Conservation (phyloP, 2,329 filamentous ascomycete species). For the Metarhizium robertsii region DNA sequence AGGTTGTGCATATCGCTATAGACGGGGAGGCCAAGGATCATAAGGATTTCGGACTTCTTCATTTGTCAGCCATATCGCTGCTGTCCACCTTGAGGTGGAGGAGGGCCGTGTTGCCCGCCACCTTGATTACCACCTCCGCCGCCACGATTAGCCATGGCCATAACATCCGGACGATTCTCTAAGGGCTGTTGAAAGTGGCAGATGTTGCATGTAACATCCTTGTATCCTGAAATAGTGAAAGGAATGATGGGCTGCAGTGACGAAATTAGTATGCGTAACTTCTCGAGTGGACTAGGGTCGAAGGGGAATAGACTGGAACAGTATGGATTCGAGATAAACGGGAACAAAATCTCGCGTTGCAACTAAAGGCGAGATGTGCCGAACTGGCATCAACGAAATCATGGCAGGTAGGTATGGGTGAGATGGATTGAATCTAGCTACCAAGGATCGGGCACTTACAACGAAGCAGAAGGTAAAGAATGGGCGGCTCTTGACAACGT, state of each 20-base stretch:
- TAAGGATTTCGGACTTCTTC: background rate
- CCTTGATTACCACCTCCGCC: slow-evolving; percentile 16
- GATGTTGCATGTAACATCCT: slow-evolving; percentile 64
- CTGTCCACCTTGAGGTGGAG: slow-evolving; percentile 14
- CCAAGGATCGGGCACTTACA: slow-evolving; percentile 30
- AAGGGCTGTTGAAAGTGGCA: slow-evolving; percentile 68
- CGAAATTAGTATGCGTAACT: slow-evolving; percentile 10
- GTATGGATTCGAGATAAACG: background rate
- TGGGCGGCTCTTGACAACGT: slow-evolving; percentile 53
- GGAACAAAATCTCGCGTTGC: background rate
- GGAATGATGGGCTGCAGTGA: slow-evolving; percentile 55
- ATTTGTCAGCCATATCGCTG: slow-evolving; percentile 18
- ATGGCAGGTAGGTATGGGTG: background rate
- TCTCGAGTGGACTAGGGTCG: background rate
- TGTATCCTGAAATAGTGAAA: slow-evolving; percentile 56
- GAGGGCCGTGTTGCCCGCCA: slow-evolving; percentile 7
- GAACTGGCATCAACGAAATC: background rate
- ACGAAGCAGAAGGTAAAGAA: slow-evolving; percentile 79
- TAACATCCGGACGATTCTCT: slow-evolving; percentile 45
- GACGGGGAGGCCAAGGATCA: background rate
- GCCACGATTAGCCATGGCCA: slow-evolving; percentile 38
- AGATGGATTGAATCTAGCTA: background rate
- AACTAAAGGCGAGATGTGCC: background rate
- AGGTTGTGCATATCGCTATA: background rate
- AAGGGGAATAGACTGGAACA: background rate